Conservation (phyloP, 805 yeast species). For the Sugiyamaella marilandica region DNA sequence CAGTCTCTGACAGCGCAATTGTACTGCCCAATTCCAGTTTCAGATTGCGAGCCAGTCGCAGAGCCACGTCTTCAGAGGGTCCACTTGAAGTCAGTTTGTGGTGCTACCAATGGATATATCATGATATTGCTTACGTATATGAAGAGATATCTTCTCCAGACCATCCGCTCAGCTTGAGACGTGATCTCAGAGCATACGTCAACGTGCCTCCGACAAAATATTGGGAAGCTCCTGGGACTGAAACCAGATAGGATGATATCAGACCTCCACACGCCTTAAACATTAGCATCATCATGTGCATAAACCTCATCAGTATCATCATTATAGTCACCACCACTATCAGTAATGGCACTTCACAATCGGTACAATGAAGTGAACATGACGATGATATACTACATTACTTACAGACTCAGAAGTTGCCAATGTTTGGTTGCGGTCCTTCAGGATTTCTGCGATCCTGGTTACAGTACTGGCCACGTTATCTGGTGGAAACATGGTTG, state of each 20-base stretch:
- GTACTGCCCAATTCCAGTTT: constrained; percentile 78
- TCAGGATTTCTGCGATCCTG: constrained; percentile 54
- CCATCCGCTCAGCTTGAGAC: constrained; percentile 78
- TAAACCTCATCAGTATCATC: background rate
- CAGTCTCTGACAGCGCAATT: constrained; percentile 78
- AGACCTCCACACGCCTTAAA: constrained; percentile 76
- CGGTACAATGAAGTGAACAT: background rate
- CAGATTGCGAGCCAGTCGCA: constrained; percentile 71
- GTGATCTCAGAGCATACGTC: constrained; percentile 69
- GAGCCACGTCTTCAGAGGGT: constrained; percentile 70
- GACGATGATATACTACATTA: background rate
- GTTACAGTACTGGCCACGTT: constrained; percentile 48
- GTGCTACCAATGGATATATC: background rate
- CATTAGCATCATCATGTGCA: background rate
- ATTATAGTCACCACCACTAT: background rate
- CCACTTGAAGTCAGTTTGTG: constrained; percentile 38
- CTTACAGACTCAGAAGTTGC: constrained; percentile 69
- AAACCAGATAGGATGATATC: constrained; percentile 70
- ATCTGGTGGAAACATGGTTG: constrained; percentile 53
- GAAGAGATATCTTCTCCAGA: constrained; percentile 58
- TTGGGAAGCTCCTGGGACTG: constrained; percentile 79
- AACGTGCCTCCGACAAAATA: constrained; percentile 82
- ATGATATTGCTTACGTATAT: constrained; percentile 44
- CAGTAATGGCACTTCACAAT: background rate
- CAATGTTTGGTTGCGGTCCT: constrained; percentile 54